Conservation (phyloP, 1,284 basidiomycete genomes). For the Tilletia indica region DNA sequence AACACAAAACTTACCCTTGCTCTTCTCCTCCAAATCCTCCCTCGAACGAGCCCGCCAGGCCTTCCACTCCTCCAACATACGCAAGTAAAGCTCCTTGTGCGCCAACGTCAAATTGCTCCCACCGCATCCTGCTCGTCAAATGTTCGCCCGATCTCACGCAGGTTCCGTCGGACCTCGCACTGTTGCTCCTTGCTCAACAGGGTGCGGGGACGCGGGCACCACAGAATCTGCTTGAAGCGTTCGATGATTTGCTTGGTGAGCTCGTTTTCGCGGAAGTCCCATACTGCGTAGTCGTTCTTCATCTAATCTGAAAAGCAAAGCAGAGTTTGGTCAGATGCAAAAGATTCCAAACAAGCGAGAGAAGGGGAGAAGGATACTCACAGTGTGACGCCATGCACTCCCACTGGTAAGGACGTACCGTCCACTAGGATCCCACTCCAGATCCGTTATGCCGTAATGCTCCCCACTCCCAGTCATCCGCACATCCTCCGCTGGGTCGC, state of each 20-base stretch:
- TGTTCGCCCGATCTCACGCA: slow-evolving; percentile 83
- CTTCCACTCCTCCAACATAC: slow-evolving; percentile 97
- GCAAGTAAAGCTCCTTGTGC: slow-evolving; percentile 82
- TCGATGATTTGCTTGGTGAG: slow-evolving; percentile 84
- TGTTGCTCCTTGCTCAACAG: slow-evolving; percentile 86
- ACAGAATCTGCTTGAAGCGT: slow-evolving; percentile 97
- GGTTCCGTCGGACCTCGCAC: slow-evolving; percentile 79
- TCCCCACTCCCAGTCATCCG: slow-evolving; percentile 81
- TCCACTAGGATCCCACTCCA: slow-evolving; percentile 97
- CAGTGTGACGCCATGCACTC: slow-evolving; percentile 90
- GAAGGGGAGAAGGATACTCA: slow-evolving; percentile 58
- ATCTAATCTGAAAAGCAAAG: slow-evolving; percentile 62
- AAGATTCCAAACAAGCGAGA: background rate
- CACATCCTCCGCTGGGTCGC: slow-evolving; percentile 73
- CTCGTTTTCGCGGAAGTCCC: slow-evolving; percentile 96
- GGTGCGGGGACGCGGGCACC: slow-evolving; percentile 89
- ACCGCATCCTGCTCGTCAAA: slow-evolving; percentile 98
- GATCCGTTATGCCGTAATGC: slow-evolving; percentile 96
- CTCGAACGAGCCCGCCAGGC: slow-evolving; percentile 68
- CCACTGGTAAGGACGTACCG: slow-evolving; percentile 90
- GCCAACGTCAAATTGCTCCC: slow-evolving; percentile 92
- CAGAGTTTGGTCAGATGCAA: slow-evolving; percentile 17
- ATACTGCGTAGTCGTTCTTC: slow-evolving; percentile 93
- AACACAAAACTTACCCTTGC: slow-evolving; percentile 2
- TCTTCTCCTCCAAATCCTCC: slow-evolving; percentile 37